These are phyloP conservation scores for Nephelium lappaceum DNA, from an alignment of 345 rosid species.

Conservation along the genomic window DNA sequence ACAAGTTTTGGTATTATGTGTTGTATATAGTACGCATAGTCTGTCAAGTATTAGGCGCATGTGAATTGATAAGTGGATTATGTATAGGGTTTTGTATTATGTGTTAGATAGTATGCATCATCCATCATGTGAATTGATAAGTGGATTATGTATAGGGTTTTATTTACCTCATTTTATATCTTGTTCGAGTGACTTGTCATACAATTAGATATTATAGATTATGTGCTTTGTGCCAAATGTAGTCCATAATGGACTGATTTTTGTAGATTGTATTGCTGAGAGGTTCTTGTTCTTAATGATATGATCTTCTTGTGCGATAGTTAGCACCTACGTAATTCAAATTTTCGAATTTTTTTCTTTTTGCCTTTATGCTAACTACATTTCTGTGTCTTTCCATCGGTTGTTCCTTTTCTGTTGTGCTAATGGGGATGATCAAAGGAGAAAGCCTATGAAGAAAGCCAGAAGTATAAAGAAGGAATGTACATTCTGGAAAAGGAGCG, in stretches of 20 bases:
- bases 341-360: background rate
- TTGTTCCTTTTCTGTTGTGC: background rate
- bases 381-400: background rate
- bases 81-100: no score
- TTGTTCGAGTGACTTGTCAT: background rate
- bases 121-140: background rate
- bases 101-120: no score
- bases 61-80: no score
- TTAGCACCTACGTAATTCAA: no score
- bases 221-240: background rate
- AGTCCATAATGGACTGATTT: background rate
- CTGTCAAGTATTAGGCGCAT: background rate
- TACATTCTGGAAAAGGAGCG: constrained; percentile 50
- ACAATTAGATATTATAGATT: background rate
- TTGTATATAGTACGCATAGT: background rate
- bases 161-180: background rate
- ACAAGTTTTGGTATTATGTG: background rate
- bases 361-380: background rate
- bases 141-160: background rate
- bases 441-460: constrained; percentile 49
- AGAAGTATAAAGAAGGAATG: constrained; percentile 47
- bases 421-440: constrained; percentile 29
- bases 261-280: no score
- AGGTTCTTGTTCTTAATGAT: background rate
- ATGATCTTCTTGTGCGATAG: background rate